Conservation (phyloP, 352 stramenopile genomes). For the Aphanomyces invadans region DNA sequence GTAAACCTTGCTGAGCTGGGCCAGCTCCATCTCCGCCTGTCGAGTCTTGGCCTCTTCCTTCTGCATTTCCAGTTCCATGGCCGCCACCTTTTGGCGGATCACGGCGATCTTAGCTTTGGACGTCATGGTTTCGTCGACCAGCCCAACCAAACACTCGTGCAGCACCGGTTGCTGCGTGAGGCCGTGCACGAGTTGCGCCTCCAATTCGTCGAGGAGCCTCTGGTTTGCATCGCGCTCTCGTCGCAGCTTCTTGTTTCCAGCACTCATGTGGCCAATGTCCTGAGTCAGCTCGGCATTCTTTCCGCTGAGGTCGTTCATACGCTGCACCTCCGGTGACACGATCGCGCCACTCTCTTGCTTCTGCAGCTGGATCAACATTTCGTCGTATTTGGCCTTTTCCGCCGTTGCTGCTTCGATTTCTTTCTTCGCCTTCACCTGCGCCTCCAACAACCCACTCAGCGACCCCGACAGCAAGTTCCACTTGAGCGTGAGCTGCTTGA, state of each 20-base stretch:
- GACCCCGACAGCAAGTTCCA: slow-evolving; percentile 61
- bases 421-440: slow-evolving; percentile 51
- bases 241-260: slow-evolving; percentile 72
- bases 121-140: slow-evolving; percentile 38
- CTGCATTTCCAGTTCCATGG: slow-evolving; percentile 72
- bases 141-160: background rate
- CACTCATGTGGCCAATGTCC: slow-evolving; percentile 76
- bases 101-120: slow-evolving; percentile 51
- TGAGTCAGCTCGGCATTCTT: slow-evolving; percentile 71
- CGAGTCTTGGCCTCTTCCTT: slow-evolving; percentile 82
- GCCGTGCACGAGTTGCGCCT: slow-evolving; percentile 49
- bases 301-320: slow-evolving; percentile 61
- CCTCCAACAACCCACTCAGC: slow-evolving; percentile 57
- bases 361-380: slow-evolving; percentile 81
- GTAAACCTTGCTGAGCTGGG: slow-evolving; percentile 8
- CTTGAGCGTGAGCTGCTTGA: slow-evolving; percentile 51
- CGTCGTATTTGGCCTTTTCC: slow-evolving; percentile 64
- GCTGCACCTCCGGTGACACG: slow-evolving; percentile 72
- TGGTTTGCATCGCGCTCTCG: slow-evolving; percentile 73
- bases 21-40: slow-evolving; percentile 51
- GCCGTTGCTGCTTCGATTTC: slow-evolving; percentile 61
- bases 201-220: slow-evolving; percentile 53
- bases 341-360: slow-evolving; percentile 57
- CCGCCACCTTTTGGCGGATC: slow-evolving; percentile 58
- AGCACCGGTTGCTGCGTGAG: background rate